phyloP scores from a whole-genome alignment of 805 yeast species.

The Kuraishia floccosa region DNA sequence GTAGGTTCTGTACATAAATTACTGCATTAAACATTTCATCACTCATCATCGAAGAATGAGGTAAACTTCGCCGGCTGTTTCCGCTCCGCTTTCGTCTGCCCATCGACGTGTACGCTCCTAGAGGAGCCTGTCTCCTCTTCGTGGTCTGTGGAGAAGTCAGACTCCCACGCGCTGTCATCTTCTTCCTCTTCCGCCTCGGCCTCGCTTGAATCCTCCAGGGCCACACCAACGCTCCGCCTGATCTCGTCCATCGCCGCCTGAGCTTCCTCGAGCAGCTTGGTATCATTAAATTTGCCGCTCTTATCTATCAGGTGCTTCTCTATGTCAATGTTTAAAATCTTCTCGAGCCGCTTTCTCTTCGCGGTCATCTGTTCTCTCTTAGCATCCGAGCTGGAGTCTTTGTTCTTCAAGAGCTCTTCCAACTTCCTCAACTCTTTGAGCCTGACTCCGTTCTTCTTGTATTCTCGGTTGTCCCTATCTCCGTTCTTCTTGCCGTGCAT shows the following conservation, averaged over 20 bases:
- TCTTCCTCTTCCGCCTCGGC: not conserved
- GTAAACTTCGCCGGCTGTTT: not conserved
- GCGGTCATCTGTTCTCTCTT: slow-evolving; percentile 10
- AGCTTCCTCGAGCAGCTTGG: slow-evolving; percentile 22
- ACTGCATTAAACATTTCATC: not conserved
- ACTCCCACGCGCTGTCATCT: not conserved
- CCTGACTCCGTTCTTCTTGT: slow-evolving; percentile 28
- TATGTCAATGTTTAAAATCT: slow-evolving; percentile 16
- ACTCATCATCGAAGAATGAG: slow-evolving; percentile 3
- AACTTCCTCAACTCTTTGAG: slow-evolving; percentile 23
- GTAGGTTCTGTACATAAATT: slow-evolving; percentile 2
- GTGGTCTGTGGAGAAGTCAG: not conserved
- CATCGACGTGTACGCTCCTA: no score
- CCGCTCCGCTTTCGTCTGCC: not conserved
- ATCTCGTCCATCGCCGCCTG: slow-evolving; percentile 25
- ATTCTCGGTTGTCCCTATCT: slow-evolving; percentile 12
- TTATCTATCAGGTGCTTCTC: slow-evolving; percentile 8
- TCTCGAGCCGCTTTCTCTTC: slow-evolving; percentile 23
- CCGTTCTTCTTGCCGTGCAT: slow-evolving; percentile 17
- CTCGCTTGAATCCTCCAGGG: slow-evolving; percentile 2
- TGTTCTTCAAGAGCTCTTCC: slow-evolving; percentile 18
- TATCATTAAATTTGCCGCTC: slow-evolving; percentile 22
- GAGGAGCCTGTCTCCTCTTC: not conserved
- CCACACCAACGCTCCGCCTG: slow-evolving; percentile 12
- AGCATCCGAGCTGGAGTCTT: slow-evolving; percentile 7